A percentile compares a stretch with the other conserved stretches of the same genome.
Evolutionary conservation across 2,329 filamentous ascomycete genomes (phyloP).

Genomic region (Diaporthe eres): DNA sequence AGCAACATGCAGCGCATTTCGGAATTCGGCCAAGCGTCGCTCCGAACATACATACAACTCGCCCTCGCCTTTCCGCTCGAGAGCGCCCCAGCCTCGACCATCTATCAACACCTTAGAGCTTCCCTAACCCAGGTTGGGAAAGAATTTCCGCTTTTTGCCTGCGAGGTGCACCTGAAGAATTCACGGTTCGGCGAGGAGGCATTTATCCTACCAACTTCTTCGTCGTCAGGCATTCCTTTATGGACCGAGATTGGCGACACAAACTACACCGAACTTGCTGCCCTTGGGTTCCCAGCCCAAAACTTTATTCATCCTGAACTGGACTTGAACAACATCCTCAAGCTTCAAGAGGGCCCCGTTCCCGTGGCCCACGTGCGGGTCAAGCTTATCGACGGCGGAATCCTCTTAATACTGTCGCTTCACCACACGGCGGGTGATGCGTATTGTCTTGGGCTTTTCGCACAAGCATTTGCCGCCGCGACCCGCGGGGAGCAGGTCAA

Average conservation of each 20-base stretch:
- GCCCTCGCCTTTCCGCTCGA: background rate
- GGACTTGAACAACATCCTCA: background rate
- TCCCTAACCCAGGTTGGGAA: background rate
- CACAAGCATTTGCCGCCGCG: background rate
- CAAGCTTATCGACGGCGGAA: background rate
- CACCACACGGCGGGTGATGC: background rate
- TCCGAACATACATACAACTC: background rate
- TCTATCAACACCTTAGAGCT: background rate
- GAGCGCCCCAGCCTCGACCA: background rate
- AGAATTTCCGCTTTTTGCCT: background rate
- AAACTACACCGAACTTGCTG: background rate
- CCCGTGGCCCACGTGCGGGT: background rate
- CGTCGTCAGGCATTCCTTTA: background rate
- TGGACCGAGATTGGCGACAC: background rate
- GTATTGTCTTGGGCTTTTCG: constrained; percentile 3
- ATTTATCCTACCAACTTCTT: background rate
- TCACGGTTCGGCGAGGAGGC: background rate
- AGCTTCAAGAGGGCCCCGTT: background rate
- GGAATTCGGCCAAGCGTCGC: constrained; percentile 6
- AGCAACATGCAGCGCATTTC: background rate
- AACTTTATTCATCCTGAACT: background rate
- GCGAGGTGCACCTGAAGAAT: background rate
- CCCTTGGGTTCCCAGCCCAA: background rate
- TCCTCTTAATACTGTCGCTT: background rate
- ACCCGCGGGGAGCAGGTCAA: background rate